Percentiles rank a stretch among this genome's conserved stretches.
Conservation (phyloP, 2,329 filamentous ascomycete species). For the Fusarium pseudograminearum region DNA sequence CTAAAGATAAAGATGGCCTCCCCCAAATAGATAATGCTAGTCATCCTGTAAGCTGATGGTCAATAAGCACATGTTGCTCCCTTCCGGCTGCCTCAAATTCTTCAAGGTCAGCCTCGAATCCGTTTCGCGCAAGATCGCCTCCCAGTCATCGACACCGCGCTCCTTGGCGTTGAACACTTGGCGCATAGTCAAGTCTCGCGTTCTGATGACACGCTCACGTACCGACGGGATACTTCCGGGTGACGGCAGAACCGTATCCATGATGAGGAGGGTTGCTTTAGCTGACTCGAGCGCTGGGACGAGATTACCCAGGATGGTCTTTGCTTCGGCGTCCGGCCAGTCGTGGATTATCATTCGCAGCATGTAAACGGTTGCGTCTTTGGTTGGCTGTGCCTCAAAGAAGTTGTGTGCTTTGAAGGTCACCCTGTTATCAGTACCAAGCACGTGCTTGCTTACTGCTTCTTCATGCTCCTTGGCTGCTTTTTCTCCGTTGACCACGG, state of each 20-base stretch:
- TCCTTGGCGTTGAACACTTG: slow-evolving; percentile 13
- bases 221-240: slow-evolving; percentile 1
- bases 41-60: neutral
- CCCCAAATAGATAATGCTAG: neutral
- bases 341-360: slow-evolving; percentile 13
- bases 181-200: slow-evolving; percentile 12
- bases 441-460: neutral
- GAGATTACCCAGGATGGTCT: slow-evolving; percentile 3
- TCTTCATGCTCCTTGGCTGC: neutral
- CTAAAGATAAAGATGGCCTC: neutral
- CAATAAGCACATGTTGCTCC: slow-evolving; percentile 13
- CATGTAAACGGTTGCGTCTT: neutral
- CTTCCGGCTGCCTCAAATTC: neutral
- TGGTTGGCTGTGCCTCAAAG: neutral
- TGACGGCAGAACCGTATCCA: slow-evolving; percentile 13
- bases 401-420: neutral
- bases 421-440: neutral
- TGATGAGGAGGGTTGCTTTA: slow-evolving; percentile 5
- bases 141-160: slow-evolving; percentile 11
- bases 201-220: slow-evolving; percentile 3
- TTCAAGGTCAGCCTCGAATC: neutral
- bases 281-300: slow-evolving; percentile 1
- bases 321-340: slow-evolving; percentile 10
- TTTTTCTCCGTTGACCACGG: slow-evolving; percentile 1
- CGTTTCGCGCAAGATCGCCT: neutral